phyloP scores from a whole-genome alignment of 768 basidiomycete species.

The Symmetrospora coprosmae region DNA sequence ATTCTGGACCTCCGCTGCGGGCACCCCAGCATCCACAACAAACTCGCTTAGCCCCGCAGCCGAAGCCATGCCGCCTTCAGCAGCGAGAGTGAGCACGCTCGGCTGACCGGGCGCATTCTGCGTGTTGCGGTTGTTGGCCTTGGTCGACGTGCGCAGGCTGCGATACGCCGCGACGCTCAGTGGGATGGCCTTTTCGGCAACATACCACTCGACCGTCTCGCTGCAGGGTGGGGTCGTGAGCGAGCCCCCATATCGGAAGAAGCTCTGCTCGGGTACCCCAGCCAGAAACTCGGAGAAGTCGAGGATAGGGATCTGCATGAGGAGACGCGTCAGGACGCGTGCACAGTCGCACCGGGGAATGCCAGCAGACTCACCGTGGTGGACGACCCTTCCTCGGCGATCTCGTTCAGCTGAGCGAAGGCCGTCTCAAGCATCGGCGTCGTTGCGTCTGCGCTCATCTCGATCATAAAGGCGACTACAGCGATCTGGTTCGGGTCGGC shows the following conservation, averaged over 20 bases:
- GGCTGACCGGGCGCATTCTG: background rate
- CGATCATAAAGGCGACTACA: background rate
- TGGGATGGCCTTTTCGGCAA: background rate
- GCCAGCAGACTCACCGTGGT: background rate
- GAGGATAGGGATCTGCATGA: background rate
- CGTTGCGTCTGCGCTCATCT: background rate
- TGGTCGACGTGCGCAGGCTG: background rate
- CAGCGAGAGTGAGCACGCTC: background rate
- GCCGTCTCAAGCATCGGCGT: background rate
- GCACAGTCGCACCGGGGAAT: too few relatives aligned
- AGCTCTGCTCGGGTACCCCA: too few relatives aligned
- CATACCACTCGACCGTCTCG: background rate
- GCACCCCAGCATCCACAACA: too few relatives aligned
- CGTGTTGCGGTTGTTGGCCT: background rate
- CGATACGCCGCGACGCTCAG: background rate
- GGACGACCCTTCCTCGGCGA: background rate
- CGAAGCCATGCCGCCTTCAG: too few relatives aligned
- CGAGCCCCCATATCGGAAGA: background rate
- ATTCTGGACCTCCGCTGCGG: too few relatives aligned
- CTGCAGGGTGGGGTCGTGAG: slow-evolving; percentile 17
- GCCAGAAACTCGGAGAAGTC: background rate
- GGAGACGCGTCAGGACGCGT: too few relatives aligned
- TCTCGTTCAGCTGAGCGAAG: background rate
- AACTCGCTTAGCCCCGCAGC: too few relatives aligned
- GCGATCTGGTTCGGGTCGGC: background rate